Evolutionary conservation across 1,284 basidiomycete species (phyloP).

Genomic region (Boletus nobilissimus): DNA sequence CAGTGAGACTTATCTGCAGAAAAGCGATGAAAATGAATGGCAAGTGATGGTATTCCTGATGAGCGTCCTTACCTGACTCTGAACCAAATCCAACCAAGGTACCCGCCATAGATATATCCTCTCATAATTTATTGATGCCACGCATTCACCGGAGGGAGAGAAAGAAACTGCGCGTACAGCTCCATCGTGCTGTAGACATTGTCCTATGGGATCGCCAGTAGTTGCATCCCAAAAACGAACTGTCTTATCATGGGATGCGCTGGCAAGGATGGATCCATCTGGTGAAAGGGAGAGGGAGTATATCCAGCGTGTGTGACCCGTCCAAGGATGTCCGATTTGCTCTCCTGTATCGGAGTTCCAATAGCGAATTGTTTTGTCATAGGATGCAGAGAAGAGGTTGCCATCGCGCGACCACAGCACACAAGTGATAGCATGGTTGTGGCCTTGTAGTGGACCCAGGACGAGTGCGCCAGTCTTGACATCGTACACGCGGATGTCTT

Average conservation of each 20-base stretch:
- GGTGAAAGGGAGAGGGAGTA: neutral
- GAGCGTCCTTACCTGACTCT: neutral
- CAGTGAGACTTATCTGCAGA: neutral
- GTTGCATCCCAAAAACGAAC: neutral
- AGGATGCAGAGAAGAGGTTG: neutral
- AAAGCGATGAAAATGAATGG: neutral
- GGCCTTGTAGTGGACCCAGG: no score
- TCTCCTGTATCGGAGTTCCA: neutral
- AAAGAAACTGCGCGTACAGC: neutral
- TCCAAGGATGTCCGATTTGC: neutral
- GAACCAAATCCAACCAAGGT: neutral
- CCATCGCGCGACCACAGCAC: neutral
- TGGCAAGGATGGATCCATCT: neutral
- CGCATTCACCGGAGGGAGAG: neutral
- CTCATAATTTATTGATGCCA: neutral
- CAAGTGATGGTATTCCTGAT: neutral
- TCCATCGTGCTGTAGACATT: neutral
- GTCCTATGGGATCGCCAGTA: neutral
- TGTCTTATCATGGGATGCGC: neutral
- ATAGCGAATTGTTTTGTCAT: neutral
- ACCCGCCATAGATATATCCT: neutral
- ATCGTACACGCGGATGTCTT: neutral
- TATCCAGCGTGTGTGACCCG: neutral
- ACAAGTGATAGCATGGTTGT: rapidly evolving
- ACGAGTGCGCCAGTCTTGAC: neutral